Percentiles rank a stretch among this genome's conserved stretches.
These are phyloP conservation scores for Pleoardoris graminearum DNA, from an alignment of 2,329 filamentous ascomycete species.

Conservation along the genomic window DNA sequence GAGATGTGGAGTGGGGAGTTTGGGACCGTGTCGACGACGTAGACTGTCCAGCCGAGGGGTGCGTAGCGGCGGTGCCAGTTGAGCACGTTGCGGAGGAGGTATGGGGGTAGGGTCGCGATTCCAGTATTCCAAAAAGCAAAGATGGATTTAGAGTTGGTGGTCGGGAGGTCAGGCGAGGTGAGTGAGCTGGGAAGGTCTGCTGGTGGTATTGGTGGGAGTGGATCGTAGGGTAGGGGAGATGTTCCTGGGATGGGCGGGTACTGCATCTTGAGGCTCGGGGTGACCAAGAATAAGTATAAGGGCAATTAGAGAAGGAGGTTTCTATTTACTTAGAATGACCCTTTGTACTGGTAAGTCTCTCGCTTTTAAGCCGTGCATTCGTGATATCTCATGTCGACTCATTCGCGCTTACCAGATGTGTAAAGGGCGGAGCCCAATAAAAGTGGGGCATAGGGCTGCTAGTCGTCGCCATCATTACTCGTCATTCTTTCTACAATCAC, in stretches of 20 bases:
- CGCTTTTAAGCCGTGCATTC: background rate
- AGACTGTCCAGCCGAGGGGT: slow-evolving; percentile 57
- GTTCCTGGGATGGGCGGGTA: slow-evolving; percentile 22
- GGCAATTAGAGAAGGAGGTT: no score
- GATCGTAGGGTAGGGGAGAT: slow-evolving; percentile 4
- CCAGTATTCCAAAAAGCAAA: slow-evolving; percentile 64
- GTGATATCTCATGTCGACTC: slow-evolving; percentile 1
- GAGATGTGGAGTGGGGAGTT: slow-evolving; percentile 54
- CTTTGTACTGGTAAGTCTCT: background rate
- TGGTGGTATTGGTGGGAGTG: slow-evolving; percentile 2
- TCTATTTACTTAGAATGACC: no score
- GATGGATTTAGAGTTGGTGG: slow-evolving; percentile 56
- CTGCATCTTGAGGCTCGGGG: slow-evolving; percentile 15
- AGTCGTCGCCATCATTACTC: background rate
- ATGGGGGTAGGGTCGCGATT: slow-evolving; percentile 54
- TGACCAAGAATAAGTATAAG: no score
- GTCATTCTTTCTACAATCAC: no score
- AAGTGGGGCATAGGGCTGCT: background rate
- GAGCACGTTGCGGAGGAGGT: slow-evolving; percentile 57
- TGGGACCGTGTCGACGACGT: slow-evolving; percentile 53
- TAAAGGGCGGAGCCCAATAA: background rate
- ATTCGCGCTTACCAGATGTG: background rate
- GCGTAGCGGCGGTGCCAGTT: slow-evolving; percentile 59
- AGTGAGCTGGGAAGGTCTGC: slow-evolving; percentile 13
- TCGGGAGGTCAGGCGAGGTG: slow-evolving; percentile 35